Base-by-base conservation (phyloP, 345 rosid species). In the Leavenworthia alabamica region DNA sequence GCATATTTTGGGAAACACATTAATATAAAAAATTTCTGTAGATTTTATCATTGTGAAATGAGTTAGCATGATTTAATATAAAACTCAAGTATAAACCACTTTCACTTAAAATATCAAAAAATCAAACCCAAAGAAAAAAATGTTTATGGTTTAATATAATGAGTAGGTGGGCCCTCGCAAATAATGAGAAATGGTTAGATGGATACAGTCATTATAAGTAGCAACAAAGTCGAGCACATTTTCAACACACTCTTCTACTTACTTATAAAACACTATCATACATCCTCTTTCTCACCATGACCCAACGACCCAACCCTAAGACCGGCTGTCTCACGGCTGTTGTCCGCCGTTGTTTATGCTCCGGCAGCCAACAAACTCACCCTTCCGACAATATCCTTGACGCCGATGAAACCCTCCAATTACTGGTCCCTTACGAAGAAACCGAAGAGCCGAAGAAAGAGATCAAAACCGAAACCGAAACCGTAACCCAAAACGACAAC, bases 251-350 rank as follows among this genome's bases (percentile, higher is more conserved):
- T 19, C 55, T 60, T 43, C 55, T 6, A 60, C 67, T 41, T 41
- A 60, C 67, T 32, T 7, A 28, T 2, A 28, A 57, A 33, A 33
- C 41, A 66, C 64, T 47, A 44, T 14, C 23, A 24, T 17, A 33
- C 37, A 10, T 9, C 40, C 4, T 0, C n/a, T 4, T 11, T 35
- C 61, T 47, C 58, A 64, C 41, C 10, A 86, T 82, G 86, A 28
- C 65, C 7, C 65, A 58, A 61, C 53, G 51, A 57, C 54, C 60
- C 17, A 71, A 51, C 54, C 57, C 76, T 3, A 66, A 67, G 50
- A 81, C 86, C 11, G 90, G 96, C 52, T 88, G 96, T 51, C 83
- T 88, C 65, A 78, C 86, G 5, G 42, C 79, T 31, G 66, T 84
- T 23, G 64, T 78, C 2, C 85, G 88, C 24, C 80, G 81, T 54